phyloP scores from a whole-genome alignment of 345 rosid genomes.

The Ceriops tagal region DNA sequence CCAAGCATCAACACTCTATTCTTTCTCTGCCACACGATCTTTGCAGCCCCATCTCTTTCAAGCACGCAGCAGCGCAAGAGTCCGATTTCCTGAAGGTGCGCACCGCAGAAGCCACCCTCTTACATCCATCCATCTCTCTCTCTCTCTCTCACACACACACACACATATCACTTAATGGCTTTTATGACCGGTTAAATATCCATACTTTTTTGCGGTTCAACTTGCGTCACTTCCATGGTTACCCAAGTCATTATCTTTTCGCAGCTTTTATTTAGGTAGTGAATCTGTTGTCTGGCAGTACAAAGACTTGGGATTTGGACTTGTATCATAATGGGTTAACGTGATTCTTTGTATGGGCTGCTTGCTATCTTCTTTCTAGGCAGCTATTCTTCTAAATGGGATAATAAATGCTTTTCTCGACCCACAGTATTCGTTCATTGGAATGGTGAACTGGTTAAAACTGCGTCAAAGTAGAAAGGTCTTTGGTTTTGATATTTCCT shows the following conservation, averaged over 20 bases:
- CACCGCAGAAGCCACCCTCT: background rate
- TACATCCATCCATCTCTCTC: background rate
- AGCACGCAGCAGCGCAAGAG: conserved; percentile 22
- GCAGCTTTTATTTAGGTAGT: conserved; percentile 4
- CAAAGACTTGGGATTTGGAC: background rate
- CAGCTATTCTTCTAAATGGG: background rate
- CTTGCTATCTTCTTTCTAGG: background rate
- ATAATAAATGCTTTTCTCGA: background rate
- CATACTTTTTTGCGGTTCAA: conserved; percentile 15
- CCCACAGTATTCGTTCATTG: no score
- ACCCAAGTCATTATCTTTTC: conserved; percentile 23
- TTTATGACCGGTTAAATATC: background rate
- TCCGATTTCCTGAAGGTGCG: conserved; percentile 47
- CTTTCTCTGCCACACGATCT: conserved; percentile 27
- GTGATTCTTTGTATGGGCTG: background rate
- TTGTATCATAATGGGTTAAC: background rate
- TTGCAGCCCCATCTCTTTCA: conserved; percentile 15
- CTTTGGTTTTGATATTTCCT: no score
- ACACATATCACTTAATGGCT: no score
- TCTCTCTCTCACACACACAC: background rate
- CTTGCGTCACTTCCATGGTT: conserved; percentile 16
- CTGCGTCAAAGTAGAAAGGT: no score
- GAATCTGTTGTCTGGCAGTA: background rate
- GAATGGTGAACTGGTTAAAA: no score
- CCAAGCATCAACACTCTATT: conserved; percentile 12